Percentiles rank a stretch among this genome's conserved stretches.
Evolutionary conservation across 441 rosid genomes (phyloP).

Genomic region (Bruguiera hainesii): DNA sequence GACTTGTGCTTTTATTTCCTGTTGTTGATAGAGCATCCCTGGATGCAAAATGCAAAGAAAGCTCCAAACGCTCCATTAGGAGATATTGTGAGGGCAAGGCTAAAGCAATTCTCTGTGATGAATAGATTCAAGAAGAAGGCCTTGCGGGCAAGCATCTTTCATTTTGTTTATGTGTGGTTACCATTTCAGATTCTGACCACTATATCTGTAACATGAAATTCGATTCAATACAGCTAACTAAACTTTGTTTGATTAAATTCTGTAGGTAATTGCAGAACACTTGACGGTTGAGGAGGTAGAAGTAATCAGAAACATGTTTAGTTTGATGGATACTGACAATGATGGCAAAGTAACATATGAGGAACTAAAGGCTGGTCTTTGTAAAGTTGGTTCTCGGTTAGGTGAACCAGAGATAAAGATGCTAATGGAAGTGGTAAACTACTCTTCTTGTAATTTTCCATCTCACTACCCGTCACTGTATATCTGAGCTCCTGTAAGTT

Average conservation of each 20-base stretch:
- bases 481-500: not conserved
- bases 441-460: too few species aligned
- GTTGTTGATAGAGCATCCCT: slow-evolving; percentile 62
- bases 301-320: slow-evolving; percentile 87
- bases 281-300: slow-evolving; percentile 82
- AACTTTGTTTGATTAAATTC: slow-evolving; percentile 16
- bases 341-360: slow-evolving; percentile 79
- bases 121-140: slow-evolving; percentile 94
- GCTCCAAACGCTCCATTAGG: slow-evolving; percentile 95
- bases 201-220: slow-evolving; percentile 11
- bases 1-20: slow-evolving; percentile 16
- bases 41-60: slow-evolving; percentile 93
- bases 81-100: slow-evolving; percentile 87
- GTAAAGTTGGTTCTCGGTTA: slow-evolving; percentile 83
- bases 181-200: slow-evolving; percentile 11
- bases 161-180: slow-evolving; percentile 3
- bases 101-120: slow-evolving; percentile 91
- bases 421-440: slow-evolving; percentile 92
- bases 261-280: slow-evolving; percentile 93
- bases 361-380: slow-evolving; percentile 85
- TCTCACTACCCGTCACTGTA: too few species aligned
- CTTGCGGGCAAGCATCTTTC: slow-evolving; percentile 51
- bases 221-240: not conserved
- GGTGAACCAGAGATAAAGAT: slow-evolving; percentile 92
- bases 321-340: slow-evolving; percentile 77